Conservation (phyloP, 2,329 filamentous ascomycete genomes). For the Cytospora piceae region DNA sequence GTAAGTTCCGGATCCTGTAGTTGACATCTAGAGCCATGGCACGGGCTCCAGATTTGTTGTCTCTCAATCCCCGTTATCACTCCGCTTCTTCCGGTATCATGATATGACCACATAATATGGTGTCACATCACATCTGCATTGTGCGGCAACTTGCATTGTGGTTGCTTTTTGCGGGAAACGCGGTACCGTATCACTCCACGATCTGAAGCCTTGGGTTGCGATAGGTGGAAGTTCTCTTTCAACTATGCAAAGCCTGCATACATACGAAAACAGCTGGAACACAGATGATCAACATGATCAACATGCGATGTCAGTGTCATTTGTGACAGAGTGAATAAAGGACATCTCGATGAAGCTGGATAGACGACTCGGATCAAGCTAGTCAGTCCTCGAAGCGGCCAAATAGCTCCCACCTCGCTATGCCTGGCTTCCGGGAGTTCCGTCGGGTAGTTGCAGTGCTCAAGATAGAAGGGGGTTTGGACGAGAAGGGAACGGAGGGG, state of each 20-base stretch:
- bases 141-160: not conserved
- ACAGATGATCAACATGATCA: not conserved
- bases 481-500: not conserved
- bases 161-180: not conserved
- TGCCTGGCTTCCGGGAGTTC: not conserved
- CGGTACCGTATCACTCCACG: not conserved
- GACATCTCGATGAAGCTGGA: not conserved
- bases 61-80: not conserved
- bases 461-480: not conserved
- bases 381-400: not conserved
- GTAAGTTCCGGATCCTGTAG: not conserved
- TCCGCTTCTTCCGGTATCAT: not conserved
- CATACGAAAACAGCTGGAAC: not conserved
- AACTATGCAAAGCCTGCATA: not conserved
- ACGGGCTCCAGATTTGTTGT: not conserved
- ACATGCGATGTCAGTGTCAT: not conserved
- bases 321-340: not conserved
- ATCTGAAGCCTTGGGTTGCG: not conserved
- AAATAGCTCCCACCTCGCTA: not conserved
- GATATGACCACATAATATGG: not conserved
- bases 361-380: not conserved
- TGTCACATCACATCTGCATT: not conserved
- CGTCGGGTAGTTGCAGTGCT: too few relatives aligned
- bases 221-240: not conserved
- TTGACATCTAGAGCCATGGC: not conserved